phyloP scores from a whole-genome alignment of 306 rosid genomes.

The Mucuna pruriens region DNA sequence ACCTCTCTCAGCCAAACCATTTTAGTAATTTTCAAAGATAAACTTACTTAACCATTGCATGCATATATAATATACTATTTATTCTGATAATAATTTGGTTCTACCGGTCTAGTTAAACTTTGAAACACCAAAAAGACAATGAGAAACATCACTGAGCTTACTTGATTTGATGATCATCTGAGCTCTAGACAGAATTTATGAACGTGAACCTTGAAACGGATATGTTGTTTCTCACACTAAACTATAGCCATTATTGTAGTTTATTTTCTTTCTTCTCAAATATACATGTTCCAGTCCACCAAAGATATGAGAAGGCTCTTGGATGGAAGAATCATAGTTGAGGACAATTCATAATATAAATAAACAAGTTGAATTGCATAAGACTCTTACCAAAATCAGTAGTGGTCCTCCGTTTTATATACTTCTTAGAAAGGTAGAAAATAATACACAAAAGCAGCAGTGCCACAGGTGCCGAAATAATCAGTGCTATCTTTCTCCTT shows the following conservation, averaged over 20 bases:
- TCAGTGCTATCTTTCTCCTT: constrained; percentile 26
- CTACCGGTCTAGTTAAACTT: neutral
- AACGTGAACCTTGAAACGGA: neutral
- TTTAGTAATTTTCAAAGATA: neutral
- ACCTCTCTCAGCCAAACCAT: neutral
- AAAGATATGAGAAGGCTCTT: neutral
- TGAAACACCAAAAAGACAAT: neutral
- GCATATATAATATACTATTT: neutral
- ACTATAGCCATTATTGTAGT: neutral
- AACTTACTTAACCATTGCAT: neutral
- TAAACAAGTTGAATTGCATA: neutral
- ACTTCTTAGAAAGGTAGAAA: constrained; percentile 32
- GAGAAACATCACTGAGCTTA: neutral
- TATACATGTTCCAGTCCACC: neutral
- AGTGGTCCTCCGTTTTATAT: neutral
- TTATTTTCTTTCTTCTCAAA: neutral
- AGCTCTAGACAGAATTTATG: neutral
- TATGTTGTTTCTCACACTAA: neutral
- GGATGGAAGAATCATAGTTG: neutral
- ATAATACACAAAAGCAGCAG: neutral
- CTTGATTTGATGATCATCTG: neutral
- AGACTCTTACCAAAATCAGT: constrained; percentile 21
- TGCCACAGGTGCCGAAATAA: neutral
- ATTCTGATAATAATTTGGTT: neutral
- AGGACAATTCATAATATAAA: neutral